These are phyloP conservation scores for Linaria vulgaris DNA, from an alignment of 257 asterid species.

Conservation along the genomic window DNA sequence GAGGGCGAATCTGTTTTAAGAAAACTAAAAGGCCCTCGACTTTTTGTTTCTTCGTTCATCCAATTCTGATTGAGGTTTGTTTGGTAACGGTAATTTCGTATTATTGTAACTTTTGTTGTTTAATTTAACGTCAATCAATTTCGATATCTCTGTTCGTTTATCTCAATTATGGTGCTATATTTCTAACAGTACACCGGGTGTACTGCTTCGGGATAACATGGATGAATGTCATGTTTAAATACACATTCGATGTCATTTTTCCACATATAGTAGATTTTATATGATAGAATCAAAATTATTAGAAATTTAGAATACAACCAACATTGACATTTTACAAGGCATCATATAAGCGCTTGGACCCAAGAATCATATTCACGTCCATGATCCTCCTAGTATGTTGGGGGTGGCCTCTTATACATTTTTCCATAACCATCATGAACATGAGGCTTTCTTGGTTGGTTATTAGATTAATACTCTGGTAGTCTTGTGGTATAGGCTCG, in stretches of 20 bases:
- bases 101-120: no score
- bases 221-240: conserved; percentile 76
- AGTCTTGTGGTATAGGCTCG: no score
- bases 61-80: no score
- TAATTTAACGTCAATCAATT: no score
- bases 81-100: no score
- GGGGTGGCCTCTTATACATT: conserved; percentile 85
- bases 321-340: conserved; percentile 54
- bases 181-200: no score
- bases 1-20: no score
- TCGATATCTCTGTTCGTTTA: no score
- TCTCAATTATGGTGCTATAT: no score
- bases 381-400: conserved; percentile 67
- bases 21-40: no score
- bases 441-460: conserved; percentile 70
- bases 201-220: conserved; percentile 66
- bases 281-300: conserved; percentile 3
- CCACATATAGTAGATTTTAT: conserved; percentile 21
- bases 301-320: conserved; percentile 6
- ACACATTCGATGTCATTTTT: conserved; percentile 23
- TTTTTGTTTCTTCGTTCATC: no score
- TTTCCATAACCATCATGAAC: conserved; percentile 75
- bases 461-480: no score
- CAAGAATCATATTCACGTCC: conserved; percentile 76
- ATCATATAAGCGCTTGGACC: conserved; percentile 85